Evolutionary conservation across 495 filamentous ascomycete species (phyloP).

Genomic region (Hypoxylon fuscum): DNA sequence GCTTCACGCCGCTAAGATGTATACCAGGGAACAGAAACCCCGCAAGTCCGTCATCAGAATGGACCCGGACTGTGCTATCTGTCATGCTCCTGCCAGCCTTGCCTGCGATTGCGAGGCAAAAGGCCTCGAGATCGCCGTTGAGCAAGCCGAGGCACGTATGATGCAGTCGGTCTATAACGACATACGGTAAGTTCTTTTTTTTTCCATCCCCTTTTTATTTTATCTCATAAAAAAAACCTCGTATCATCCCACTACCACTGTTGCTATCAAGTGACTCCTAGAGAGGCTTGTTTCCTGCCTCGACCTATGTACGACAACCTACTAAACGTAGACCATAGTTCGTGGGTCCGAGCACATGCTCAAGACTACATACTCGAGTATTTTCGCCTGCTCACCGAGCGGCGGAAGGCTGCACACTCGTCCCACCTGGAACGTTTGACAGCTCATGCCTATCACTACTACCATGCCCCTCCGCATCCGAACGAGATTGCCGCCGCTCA

Average conservation of each 20-base stretch:
- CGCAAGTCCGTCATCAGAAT: slow-evolving; percentile 63
- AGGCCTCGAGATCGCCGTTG: slow-evolving; percentile 70
- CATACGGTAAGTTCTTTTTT: slow-evolving; percentile 62
- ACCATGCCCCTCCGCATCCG: slow-evolving; percentile 62
- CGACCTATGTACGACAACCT: slow-evolving; percentile 6
- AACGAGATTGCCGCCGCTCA: slow-evolving; percentile 67
- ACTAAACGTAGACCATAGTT: slow-evolving; percentile 50
- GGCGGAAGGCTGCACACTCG: slow-evolving; percentile 66
- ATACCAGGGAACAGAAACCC: slow-evolving; percentile 55
- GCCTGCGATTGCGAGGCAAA: slow-evolving; percentile 76
- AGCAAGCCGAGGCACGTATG: slow-evolving; percentile 71
- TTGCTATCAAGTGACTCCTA: not conserved
- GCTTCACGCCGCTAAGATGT: slow-evolving; percentile 59
- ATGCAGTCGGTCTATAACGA: slow-evolving; percentile 69
- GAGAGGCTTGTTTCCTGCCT: slow-evolving; percentile 17
- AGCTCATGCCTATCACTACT: slow-evolving; percentile 66
- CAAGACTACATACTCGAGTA: slow-evolving; percentile 75
- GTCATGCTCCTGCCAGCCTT: slow-evolving; percentile 67
- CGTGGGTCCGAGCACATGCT: slow-evolving; percentile 75
- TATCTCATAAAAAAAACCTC: no score
- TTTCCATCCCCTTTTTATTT: slow-evolving; percentile 1
- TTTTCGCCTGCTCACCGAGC: slow-evolving; percentile 67
- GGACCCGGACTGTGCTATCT: slow-evolving; percentile 78
- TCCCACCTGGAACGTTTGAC: slow-evolving; percentile 65
- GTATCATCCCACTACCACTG: slow-evolving; percentile 5